Conservation (phyloP, 257 asterid species). For the Perilla frutescens region DNA sequence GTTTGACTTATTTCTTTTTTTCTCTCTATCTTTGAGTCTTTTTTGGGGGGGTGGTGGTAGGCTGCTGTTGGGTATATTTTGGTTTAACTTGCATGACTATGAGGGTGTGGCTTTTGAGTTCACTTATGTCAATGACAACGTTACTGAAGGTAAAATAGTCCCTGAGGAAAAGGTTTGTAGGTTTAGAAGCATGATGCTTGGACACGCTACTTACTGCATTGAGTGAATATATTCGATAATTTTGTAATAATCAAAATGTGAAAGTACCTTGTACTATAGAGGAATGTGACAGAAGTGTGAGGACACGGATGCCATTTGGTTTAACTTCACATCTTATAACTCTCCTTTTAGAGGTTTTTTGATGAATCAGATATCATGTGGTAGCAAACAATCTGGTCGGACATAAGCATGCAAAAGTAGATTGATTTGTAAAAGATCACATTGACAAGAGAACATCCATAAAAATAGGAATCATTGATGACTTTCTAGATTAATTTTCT, state of each 20-base stretch:
- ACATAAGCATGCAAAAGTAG: conserved; percentile 4
- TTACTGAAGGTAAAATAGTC: neutral
- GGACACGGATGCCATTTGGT: neutral
- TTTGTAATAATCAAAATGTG: neutral
- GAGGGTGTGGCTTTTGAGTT: neutral
- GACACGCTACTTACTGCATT: neutral
- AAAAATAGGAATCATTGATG: neutral
- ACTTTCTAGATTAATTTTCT: neutral
- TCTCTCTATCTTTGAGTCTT: neutral
- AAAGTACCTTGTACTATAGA: neutral
- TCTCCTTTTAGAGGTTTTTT: neutral
- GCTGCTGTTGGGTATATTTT: conserved; percentile 1
- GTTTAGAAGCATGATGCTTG: neutral
- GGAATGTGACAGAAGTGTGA: neutral
- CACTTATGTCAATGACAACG: neutral
- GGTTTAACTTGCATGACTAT: neutral
- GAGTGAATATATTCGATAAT: neutral
- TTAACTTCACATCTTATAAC: neutral
- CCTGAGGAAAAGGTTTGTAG: conserved; percentile 4
- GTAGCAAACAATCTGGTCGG: neutral
- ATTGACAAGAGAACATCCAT: neutral
- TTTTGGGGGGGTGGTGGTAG: neutral
- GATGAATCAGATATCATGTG: conserved; percentile 12
- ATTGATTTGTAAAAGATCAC: neutral
- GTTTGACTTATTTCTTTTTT: neutral